Percentiles rank a stretch among this genome's conserved stretches.
phyloP scores from a whole-genome alignment of 768 basidiomycete species.

The Pisolithus orientalis region DNA sequence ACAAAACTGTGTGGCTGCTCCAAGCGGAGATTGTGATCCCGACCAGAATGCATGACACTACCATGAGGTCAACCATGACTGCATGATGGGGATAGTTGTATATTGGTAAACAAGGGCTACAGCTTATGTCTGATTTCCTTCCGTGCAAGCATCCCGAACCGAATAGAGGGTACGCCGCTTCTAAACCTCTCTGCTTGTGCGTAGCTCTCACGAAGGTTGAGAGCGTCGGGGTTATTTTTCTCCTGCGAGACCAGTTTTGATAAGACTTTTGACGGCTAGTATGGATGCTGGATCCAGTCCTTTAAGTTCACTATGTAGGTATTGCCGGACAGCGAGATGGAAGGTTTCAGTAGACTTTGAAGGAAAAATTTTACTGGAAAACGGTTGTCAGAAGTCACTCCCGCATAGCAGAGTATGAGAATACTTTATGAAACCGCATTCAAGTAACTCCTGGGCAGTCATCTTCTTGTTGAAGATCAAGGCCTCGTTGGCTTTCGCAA shows the following conservation, averaged over 20 bases:
- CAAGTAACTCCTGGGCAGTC: slow-evolving; percentile 47
- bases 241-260: slow-evolving; percentile 52
- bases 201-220: slow-evolving; percentile 64
- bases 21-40: no score
- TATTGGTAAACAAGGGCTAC: slow-evolving; percentile 16
- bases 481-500: slow-evolving; percentile 64
- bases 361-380: slow-evolving; percentile 52
- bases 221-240: slow-evolving; percentile 57
- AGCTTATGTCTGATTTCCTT: slow-evolving; percentile 67
- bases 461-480: slow-evolving; percentile 68
- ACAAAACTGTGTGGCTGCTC: no score
- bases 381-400: not conserved
- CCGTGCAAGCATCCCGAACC: slow-evolving; percentile 50
- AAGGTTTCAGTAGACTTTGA: slow-evolving; percentile 45
- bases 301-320: slow-evolving; percentile 47
- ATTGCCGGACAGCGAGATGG: slow-evolving; percentile 43
- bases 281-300: slow-evolving; percentile 54
- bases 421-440: slow-evolving; percentile 63
- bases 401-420: slow-evolving; percentile 4
- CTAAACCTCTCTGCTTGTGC: slow-evolving; percentile 62
- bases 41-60: no score
- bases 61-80: not conserved
- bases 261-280: slow-evolving; percentile 45
- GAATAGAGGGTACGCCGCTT: slow-evolving; percentile 48
- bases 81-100: not conserved